Evolutionary conservation across 2,329 filamentous ascomycete species (phyloP).

Genomic region (Eurotiales sp.): DNA sequence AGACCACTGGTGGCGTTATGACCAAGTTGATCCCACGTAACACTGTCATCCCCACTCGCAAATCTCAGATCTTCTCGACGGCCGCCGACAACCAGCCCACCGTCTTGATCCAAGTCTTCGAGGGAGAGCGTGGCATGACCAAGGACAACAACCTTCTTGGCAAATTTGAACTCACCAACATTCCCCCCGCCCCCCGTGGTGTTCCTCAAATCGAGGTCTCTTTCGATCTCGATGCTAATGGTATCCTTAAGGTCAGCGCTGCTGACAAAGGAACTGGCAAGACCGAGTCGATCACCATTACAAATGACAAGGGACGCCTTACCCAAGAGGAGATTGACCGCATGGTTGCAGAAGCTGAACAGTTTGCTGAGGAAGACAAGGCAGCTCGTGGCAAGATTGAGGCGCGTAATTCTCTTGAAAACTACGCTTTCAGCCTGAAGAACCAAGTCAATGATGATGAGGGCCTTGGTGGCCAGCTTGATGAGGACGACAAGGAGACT

Average conservation of each 20-base stretch:
- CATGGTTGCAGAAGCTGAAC: slow-evolving; percentile 97
- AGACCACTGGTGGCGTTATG: slow-evolving; percentile 97
- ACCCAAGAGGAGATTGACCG: slow-evolving; percentile 96
- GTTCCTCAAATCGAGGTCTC: slow-evolving; percentile 98
- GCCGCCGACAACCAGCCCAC: slow-evolving; percentile 95
- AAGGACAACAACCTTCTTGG: slow-evolving; percentile 97
- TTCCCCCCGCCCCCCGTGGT: slow-evolving; percentile 90
- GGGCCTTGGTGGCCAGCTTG: slow-evolving; percentile 96
- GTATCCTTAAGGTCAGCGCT: slow-evolving; percentile 94
- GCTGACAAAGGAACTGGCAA: slow-evolving; percentile 98
- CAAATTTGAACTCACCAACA: slow-evolving; percentile 96
- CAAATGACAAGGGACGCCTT: slow-evolving; percentile 98
- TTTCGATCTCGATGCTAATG: slow-evolving; percentile 97
- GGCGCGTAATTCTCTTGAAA: slow-evolving; percentile 93
- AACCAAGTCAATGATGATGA: slow-evolving; percentile 98
- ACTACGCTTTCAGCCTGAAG: slow-evolving; percentile 98
- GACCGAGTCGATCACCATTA: slow-evolving; percentile 96
- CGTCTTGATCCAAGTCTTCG: slow-evolving; percentile 90
- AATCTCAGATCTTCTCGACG: slow-evolving; percentile 97
- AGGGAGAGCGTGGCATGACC: slow-evolving; percentile 89
- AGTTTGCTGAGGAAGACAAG: slow-evolving; percentile 99
- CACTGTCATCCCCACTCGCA: slow-evolving; percentile 91
- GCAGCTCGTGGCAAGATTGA: slow-evolving; percentile 95
- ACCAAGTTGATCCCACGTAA: slow-evolving; percentile 93
- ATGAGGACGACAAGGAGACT: slow-evolving; percentile 97